These are phyloP conservation scores for Quercus suber DNA, from an alignment of 306 rosid genomes.

Conservation along the genomic window DNA sequence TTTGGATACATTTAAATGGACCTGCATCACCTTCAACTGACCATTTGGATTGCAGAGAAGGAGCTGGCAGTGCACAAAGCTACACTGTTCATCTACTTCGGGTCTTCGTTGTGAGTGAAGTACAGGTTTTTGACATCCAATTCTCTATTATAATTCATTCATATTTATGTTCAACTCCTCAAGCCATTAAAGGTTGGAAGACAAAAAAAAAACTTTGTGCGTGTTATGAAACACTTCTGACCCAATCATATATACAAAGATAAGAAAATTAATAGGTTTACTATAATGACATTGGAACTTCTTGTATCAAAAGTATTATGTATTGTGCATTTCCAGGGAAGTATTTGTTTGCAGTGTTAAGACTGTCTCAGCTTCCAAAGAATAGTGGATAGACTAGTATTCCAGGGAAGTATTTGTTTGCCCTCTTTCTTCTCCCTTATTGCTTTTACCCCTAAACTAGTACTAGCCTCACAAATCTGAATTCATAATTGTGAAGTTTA, in stretches of 20 bases:
- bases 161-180: neutral
- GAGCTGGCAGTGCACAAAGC: neutral
- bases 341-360: neutral
- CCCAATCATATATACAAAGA: neutral
- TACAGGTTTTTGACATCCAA: neutral
- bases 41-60: neutral
- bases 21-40: neutral
- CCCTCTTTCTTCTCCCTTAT: too few species aligned
- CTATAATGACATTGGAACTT: neutral
- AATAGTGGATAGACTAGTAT: too few species aligned
- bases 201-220: neutral
- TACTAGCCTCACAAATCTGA: too few species aligned
- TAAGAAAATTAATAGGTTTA: neutral
- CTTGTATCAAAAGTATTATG: neutral
- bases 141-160: neutral
- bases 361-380: too few species aligned
- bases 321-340: neutral
- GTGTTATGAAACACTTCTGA: neutral
- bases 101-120: neutral
- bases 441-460: too few species aligned
- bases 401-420: too few species aligned
- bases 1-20: neutral
- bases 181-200: neutral
- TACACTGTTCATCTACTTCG: neutral
- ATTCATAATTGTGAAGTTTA: too few species aligned